A percentile compares a stretch with the other conserved stretches of the same genome.
phyloP scores from a whole-genome alignment of 768 basidiomycete genomes.

The Phylloporus sp. region DNA sequence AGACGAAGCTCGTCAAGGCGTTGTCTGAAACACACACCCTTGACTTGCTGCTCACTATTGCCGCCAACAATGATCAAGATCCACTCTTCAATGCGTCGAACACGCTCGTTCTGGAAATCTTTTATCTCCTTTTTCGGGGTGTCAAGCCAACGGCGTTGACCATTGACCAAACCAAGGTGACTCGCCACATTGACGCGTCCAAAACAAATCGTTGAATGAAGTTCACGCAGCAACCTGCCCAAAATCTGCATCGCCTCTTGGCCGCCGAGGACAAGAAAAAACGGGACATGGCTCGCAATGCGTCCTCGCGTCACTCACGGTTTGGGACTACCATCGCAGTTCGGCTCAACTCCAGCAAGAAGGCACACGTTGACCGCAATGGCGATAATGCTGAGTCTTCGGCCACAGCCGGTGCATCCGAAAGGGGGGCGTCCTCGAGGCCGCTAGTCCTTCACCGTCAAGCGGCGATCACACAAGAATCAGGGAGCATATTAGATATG shows the following conservation, averaged over 20 bases:
- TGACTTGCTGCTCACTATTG: slow-evolving; percentile 78
- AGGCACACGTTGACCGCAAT: slow-evolving; percentile 16
- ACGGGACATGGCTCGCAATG: slow-evolving; percentile 47
- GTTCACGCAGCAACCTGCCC: slow-evolving; percentile 53
- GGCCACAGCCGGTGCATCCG: slow-evolving; percentile 16
- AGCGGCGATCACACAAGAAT: slow-evolving; percentile 65
- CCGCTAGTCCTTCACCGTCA: slow-evolving; percentile 82
- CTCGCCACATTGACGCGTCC: slow-evolving; percentile 1
- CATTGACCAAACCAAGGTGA: slow-evolving; percentile 61
- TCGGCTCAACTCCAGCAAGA: slow-evolving; percentile 57
- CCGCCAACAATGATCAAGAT: slow-evolving; percentile 70
- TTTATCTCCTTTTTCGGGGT: slow-evolving; percentile 85
- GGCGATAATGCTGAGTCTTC: slow-evolving; percentile 23
- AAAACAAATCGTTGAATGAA: slow-evolving; percentile 10
- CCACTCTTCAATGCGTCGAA: slow-evolving; percentile 84
- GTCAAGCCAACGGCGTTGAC: slow-evolving; percentile 58
- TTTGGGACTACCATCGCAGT: slow-evolving; percentile 95
- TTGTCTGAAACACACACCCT: slow-evolving; percentile 69
- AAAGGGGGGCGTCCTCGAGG: slow-evolving; percentile 35
- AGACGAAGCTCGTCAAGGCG: slow-evolving; percentile 67
- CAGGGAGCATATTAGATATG: slow-evolving; percentile 68
- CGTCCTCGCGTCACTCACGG: slow-evolving; percentile 82
- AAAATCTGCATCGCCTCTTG: slow-evolving; percentile 70
- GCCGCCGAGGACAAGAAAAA: slow-evolving; percentile 68
- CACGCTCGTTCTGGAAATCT: slow-evolving; percentile 85